A percentile compares a stretch with the other conserved stretches of the same genome.
These are phyloP conservation scores for Chenopodium suecicum DNA, from an alignment of 148 eudicot species.

Conservation along the genomic window DNA sequence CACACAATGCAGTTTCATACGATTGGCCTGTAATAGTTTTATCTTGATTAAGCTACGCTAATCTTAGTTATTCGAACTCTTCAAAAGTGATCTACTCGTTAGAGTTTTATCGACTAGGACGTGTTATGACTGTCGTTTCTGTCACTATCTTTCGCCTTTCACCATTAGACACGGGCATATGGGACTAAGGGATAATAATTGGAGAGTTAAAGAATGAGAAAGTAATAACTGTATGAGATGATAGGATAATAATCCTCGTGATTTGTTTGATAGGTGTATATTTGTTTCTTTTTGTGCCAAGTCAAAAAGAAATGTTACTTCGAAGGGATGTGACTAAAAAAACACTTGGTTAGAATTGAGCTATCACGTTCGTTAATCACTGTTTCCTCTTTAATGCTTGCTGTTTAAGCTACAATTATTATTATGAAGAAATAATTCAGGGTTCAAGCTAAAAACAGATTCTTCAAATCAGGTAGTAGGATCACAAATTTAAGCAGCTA, in stretches of 20 bases:
- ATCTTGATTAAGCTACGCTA: too few relatives aligned
- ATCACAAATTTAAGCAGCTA: neutral
- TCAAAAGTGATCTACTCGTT: too few relatives aligned
- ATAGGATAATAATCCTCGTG: neutral
- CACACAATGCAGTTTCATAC: neutral
- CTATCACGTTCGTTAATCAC: slow-evolving; percentile 33
- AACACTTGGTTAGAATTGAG: slow-evolving; percentile 29
- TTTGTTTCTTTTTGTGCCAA: neutral
- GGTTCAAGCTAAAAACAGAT: neutral
- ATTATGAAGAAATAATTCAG: neutral
- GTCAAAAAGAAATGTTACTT: neutral
- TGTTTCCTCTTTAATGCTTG: slow-evolving; percentile 23
- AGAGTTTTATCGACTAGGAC: neutral
- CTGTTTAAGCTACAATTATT: slow-evolving; percentile 28
- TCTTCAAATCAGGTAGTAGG: neutral
- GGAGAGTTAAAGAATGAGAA: too few relatives aligned
- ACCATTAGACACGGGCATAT: too few relatives aligned
- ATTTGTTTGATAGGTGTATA: neutral
- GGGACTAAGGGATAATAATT: neutral
- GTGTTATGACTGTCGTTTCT: neutral
- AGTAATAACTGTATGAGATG: neutral
- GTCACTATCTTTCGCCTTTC: too few relatives aligned
- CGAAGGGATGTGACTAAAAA: slow-evolving; percentile 13
- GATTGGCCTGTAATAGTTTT: neutral
- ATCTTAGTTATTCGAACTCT: neutral